Percentiles rank a stretch among this genome's conserved stretches.
phyloP scores from a whole-genome alignment of 2,329 filamentous ascomycete species.

The Paramyrothecium roridum region DNA sequence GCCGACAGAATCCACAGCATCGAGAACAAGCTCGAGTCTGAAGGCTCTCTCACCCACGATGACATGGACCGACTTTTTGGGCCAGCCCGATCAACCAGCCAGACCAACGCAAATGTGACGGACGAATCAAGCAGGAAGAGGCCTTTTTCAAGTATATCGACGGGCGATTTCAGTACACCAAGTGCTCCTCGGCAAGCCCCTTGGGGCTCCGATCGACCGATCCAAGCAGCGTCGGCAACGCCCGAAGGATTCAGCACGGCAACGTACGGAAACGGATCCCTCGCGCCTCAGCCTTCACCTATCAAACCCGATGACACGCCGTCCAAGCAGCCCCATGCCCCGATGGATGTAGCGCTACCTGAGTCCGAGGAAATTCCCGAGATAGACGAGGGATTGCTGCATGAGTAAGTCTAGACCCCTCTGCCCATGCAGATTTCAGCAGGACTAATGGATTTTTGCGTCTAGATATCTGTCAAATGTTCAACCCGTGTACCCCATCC shows the following conservation, averaged over 20 bases:
- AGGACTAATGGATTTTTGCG: not conserved
- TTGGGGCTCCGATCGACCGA: constrained; percentile 46
- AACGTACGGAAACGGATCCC: constrained; percentile 34
- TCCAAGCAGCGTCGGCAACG: constrained; percentile 35
- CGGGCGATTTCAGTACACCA: constrained; percentile 36
- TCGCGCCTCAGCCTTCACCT: constrained; percentile 43
- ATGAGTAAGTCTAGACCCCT: constrained; percentile 34
- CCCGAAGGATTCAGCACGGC: constrained; percentile 24
- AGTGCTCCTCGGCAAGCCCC: constrained; percentile 37
- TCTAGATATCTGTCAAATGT: constrained; percentile 60
- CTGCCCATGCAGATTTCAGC: not conserved
- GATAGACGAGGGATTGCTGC: constrained; percentile 39
- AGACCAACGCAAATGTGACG: constrained; percentile 17
- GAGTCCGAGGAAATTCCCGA: not conserved
- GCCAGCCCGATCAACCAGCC: constrained; percentile 26
- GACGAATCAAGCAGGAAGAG: constrained; percentile 38
- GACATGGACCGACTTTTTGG: constrained; percentile 41
- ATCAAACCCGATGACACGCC: constrained; percentile 34
- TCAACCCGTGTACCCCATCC: constrained; percentile 64
- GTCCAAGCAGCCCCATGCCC: constrained; percentile 28
- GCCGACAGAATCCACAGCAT: constrained; percentile 80
- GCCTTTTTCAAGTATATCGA: constrained; percentile 45
- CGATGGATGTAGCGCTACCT: constrained; percentile 30
- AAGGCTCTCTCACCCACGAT: constrained; percentile 39
- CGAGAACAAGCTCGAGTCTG: constrained; percentile 69